Conservation (phyloP, 2,329 filamentous ascomycete species). For the Fusarium euwallaceae region DNA sequence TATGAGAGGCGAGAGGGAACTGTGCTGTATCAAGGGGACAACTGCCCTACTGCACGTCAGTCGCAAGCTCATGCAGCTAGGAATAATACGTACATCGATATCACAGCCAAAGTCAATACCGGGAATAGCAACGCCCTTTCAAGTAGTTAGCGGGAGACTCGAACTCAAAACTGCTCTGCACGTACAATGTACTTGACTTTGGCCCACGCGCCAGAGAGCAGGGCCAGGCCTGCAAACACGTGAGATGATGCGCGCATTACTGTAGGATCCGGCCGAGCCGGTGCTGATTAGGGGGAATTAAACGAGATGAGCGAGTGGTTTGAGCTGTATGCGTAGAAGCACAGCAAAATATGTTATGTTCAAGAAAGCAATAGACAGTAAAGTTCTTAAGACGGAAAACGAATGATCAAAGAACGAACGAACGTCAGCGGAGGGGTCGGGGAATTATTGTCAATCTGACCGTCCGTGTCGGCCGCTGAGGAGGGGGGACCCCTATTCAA, state of each 20-base stretch:
- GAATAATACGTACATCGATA: conserved; percentile 55
- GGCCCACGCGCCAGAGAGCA: conserved; percentile 20
- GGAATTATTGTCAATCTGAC: background rate
- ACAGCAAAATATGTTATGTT: background rate
- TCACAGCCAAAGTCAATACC: conserved; percentile 64
- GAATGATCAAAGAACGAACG: conserved; percentile 1
- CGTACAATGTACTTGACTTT: conserved; percentile 29
- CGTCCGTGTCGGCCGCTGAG: background rate
- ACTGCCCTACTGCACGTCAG: conserved; percentile 49
- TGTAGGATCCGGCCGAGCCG: background rate
- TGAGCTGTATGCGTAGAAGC: background rate
- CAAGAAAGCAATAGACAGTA: background rate
- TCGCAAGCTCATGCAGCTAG: background rate
- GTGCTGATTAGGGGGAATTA: background rate
- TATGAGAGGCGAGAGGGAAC: conserved; percentile 50
- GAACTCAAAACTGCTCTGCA: background rate
- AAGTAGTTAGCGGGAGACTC: background rate
- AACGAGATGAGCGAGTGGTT: background rate
- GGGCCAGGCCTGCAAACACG: conserved; percentile 13
- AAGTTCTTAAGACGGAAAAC: background rate
- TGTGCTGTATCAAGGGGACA: conserved; percentile 54
- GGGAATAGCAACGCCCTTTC: conserved; percentile 59
- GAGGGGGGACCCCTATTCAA: conserved; percentile 9
- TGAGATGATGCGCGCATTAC: conserved; percentile 16
- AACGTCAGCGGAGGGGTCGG: background rate